Evolutionary conservation across 768 basidiomycete genomes (phyloP).

Genomic region (Leccinum uliginosum): DNA sequence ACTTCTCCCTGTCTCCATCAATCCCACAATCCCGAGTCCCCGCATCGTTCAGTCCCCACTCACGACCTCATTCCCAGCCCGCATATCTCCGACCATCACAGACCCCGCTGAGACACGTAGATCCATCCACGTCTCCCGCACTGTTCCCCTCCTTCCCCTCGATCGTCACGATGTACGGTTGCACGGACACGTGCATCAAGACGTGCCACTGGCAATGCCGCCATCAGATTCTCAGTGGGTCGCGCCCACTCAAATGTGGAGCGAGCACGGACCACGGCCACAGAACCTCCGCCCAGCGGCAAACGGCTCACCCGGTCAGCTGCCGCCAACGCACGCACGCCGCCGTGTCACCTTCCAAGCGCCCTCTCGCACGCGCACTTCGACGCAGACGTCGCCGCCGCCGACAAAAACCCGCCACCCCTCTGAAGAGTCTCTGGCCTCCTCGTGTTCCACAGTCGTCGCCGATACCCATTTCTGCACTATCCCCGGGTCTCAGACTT

Average conservation of each 20-base stretch:
- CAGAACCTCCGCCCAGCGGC: not conserved
- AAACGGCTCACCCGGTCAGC: not conserved
- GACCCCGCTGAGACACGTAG: not conserved
- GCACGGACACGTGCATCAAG: not conserved
- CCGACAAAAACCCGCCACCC: not conserved
- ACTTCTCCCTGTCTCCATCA: not conserved
- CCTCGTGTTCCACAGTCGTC: conserved; percentile 17
- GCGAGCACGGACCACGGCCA: not conserved
- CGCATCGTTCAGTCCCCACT: not conserved
- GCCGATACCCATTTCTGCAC: not conserved
- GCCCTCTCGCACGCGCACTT: not conserved
- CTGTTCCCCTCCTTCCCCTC: not conserved
- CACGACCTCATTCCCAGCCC: not conserved
- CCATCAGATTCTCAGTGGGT: not conserved
- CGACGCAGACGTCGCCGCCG: not conserved
- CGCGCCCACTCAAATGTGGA: not conserved
- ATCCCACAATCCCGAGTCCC: not conserved
- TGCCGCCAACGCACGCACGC: not conserved
- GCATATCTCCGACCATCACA: not conserved
- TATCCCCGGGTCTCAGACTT: not conserved
- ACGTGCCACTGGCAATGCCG: not conserved
- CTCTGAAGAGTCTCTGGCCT: not conserved
- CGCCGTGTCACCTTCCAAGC: not conserved
- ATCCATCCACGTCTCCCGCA: not conserved
- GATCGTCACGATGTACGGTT: not conserved